Evolutionary conservation across 768 basidiomycete genomes (phyloP).

Genomic region (Trametes cinnabarina): DNA sequence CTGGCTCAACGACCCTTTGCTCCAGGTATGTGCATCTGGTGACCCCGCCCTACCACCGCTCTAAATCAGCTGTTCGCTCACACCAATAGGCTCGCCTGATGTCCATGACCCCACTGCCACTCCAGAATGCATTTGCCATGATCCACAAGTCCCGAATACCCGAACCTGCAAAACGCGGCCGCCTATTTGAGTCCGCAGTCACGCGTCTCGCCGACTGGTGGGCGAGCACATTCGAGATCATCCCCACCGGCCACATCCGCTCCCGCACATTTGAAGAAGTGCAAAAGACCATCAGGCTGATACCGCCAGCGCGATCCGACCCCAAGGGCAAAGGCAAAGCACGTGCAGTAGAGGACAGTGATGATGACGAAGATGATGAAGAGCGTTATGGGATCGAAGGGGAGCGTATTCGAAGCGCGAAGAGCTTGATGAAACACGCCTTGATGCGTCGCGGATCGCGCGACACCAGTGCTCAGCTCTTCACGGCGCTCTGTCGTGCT

Average conservation of each 20-base stretch:
- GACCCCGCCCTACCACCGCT: not conserved
- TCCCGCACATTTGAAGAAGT: constrained; percentile 79
- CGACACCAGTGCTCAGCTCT: constrained; percentile 87
- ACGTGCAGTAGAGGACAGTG: constrained; percentile 32
- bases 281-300: constrained; percentile 32
- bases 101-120: constrained; percentile 75
- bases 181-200: constrained; percentile 83
- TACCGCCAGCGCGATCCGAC: not conserved
- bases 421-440: constrained; percentile 93
- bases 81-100: constrained; percentile 74
- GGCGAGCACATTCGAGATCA: constrained; percentile 67
- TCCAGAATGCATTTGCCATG: constrained; percentile 78
- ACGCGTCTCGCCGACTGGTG: constrained; percentile 82
- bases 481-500: constrained; percentile 85
- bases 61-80: not conserved
- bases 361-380: constrained; percentile 39
- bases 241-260: constrained; percentile 63
- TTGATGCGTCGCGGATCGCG: constrained; percentile 76
- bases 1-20: constrained; percentile 78
- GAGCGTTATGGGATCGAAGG: constrained; percentile 38
- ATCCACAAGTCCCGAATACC: constrained; percentile 82
- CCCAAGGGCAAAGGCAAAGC: constrained; percentile 32
- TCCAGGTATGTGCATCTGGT: constrained; percentile 60
- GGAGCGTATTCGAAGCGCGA: constrained; percentile 70
- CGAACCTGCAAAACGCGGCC: constrained; percentile 76